Conservation (phyloP, 768 basidiomycete genomes). For the Lentinula guzmanii region DNA sequence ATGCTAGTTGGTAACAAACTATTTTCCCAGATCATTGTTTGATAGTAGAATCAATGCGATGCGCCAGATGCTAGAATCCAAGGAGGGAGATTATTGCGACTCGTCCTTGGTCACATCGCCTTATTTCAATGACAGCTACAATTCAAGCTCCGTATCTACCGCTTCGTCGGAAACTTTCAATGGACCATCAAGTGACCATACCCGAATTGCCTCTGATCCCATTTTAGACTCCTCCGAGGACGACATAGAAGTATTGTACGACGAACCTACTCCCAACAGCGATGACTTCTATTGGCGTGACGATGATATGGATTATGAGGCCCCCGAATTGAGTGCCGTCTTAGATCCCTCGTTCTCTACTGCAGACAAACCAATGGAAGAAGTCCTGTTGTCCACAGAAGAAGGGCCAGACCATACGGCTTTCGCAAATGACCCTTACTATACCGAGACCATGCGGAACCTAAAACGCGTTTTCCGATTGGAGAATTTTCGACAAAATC, state of each 20-base stretch:
- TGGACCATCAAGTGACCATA: background rate
- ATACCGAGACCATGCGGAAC: slow-evolving; percentile 46
- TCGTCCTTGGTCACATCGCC: background rate
- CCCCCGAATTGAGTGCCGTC: slow-evolving; percentile 22
- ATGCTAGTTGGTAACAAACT: background rate
- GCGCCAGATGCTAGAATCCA: slow-evolving; percentile 23
- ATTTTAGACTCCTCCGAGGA: background rate
- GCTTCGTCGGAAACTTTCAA: background rate
- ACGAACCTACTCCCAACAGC: slow-evolving; percentile 22
- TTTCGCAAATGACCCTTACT: slow-evolving; percentile 21
- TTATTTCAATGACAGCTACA: background rate
- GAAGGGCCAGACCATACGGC: slow-evolving; percentile 8
- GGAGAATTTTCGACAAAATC: slow-evolving; percentile 69
- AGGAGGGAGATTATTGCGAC: slow-evolving; percentile 1
- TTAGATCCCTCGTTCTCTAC: slow-evolving; percentile 12
- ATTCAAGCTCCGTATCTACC: background rate
- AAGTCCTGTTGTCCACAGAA: slow-evolving; percentile 4
- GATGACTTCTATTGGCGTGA: slow-evolving; percentile 48
- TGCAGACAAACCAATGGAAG: slow-evolving; percentile 10
- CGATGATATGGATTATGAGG: slow-evolving; percentile 21
- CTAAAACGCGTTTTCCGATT: slow-evolving; percentile 61
- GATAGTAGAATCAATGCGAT: slow-evolving; percentile 33
- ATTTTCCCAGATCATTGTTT: slow-evolving; percentile 23
- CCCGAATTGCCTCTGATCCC: background rate
- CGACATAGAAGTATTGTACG: background rate